Conservation (phyloP, 78 protist species). For the Dictyostelium citrinum region DNA sequence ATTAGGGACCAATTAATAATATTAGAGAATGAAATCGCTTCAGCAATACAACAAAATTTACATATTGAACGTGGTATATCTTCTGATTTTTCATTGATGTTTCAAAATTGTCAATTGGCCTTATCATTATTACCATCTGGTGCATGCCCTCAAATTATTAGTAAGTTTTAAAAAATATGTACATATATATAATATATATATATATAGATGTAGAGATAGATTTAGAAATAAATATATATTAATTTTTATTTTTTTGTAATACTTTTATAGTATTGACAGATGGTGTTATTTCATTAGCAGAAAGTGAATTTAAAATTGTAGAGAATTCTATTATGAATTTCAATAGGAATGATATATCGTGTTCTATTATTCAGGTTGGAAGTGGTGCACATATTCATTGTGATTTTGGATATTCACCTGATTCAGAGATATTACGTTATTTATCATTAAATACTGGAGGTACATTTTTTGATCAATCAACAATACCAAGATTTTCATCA, state of each 20-base stretch:
- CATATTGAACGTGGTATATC: neutral
- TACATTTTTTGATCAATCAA: constrained; percentile 26
- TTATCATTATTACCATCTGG: constrained; percentile 37
- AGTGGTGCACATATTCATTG: constrained; percentile 40
- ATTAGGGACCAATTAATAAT: constrained; percentile 15
- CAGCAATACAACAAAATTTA: neutral
- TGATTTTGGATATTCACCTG: constrained; percentile 69
- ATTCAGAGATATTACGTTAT: constrained; percentile 31
- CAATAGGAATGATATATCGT: constrained; percentile 37
- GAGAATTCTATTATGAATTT: neutral
- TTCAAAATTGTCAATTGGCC: neutral
- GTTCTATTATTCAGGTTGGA: constrained; percentile 50
- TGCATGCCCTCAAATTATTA: constrained; percentile 52
- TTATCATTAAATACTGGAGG: constrained; percentile 33
- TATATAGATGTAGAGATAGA: no score
- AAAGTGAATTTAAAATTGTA: neutral
- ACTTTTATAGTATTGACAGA: constrained; percentile 44
- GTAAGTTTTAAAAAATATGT: neutral
- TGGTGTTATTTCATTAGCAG: constrained; percentile 43
- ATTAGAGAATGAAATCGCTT: constrained; percentile 65
- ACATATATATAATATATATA: no score
- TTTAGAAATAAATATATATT: no score
- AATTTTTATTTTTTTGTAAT: neutral
- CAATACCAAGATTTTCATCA: neutral
- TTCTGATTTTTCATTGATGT: neutral